Conservation (phyloP, 1,139 yeast genomes). For the Zygoascus hellenicus region DNA sequence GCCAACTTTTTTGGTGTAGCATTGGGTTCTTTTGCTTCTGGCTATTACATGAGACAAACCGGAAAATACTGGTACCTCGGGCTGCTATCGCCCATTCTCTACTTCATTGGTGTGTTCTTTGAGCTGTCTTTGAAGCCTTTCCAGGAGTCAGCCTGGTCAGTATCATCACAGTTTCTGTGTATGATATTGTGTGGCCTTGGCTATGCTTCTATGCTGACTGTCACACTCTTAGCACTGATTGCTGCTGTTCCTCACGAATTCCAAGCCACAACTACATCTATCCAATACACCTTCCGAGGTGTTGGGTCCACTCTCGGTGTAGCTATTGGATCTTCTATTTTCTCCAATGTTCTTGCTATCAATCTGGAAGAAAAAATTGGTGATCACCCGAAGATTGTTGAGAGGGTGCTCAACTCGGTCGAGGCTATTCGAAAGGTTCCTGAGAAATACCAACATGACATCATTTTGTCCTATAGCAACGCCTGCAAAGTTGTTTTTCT, state of each 20-base stretch:
- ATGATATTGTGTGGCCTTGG: constrained; percentile 47
- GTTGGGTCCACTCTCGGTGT: constrained; percentile 72
- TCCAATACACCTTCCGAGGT: constrained; percentile 69
- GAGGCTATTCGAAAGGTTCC: constrained; percentile 54
- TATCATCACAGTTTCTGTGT: constrained; percentile 49
- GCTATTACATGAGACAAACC: constrained; percentile 60
- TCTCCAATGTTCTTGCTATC: constrained; percentile 40
- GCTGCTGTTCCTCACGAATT: constrained; percentile 55
- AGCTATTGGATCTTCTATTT: constrained; percentile 60
- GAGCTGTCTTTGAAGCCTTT: constrained; percentile 5
- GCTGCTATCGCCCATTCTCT: constrained; percentile 40
- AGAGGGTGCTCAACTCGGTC: constrained; percentile 49
- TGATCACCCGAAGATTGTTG: constrained; percentile 37
- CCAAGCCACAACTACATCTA: constrained; percentile 71
- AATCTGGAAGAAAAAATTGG: constrained; percentile 37
- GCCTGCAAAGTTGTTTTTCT: constrained; percentile 51
- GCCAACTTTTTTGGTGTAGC: constrained; percentile 69
- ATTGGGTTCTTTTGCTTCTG: constrained; percentile 62
- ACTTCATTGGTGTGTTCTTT: constrained; percentile 42
- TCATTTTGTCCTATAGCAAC: constrained; percentile 44
- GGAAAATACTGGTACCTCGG: constrained; percentile 59
- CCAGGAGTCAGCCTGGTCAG: constrained; percentile 12
- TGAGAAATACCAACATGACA: constrained; percentile 39
- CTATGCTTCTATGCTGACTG: constrained; percentile 56
- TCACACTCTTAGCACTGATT: constrained; percentile 61